Base-by-base conservation (phyloP, 2,329 filamentous ascomycete species). In the Pseudocercospora fijiensis region DNA sequence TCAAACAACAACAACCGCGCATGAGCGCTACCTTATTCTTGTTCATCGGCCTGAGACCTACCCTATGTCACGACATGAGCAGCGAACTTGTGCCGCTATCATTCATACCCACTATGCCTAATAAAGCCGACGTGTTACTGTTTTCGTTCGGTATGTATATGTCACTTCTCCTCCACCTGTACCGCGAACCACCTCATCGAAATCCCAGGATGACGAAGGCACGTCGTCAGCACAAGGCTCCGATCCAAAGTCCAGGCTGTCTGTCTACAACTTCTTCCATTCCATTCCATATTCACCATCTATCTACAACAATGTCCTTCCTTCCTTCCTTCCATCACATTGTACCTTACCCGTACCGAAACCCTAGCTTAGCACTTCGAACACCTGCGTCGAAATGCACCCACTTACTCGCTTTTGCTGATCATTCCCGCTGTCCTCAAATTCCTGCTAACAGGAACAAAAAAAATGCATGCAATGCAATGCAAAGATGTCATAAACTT, bases 401-500 rank as follows among this genome's bases (percentile, higher is more conserved):
- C 20, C 13, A 26, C 18, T 16, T 49, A 4, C 13, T 26, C 24
- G 20, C 13, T 26, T 49, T 26, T 49, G 11, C 24, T 26, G 18
- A 26, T 49, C 45, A 20, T 20, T 49, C 45, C 22, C 20, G 9
- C 24, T 53, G 24, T 53, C 49, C 16, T 53, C 49, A 9, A n/a
- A 18, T 10, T 49, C 16, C n/a, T 22, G 16, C 20, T 47, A 8
- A 41, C 16, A 41, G 16, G 4, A 41, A n/a, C 7, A 49, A 10
- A 49, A 49, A 22, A 16, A 49, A 22, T 22, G 11, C 45, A 53
- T 27, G 22, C 20, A 30, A 28, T 53, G 26, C 49, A 53, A n/a
- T n/a, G n/a, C n/a, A n/a, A n/a, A 53, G 26, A 26, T 24, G 24
- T 53, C 49, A 53, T 53, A 28, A 53, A 16, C 49, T 53, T 53